Conservation (phyloP, 2,329 filamentous ascomycete species). For the Exserohilum rostratum region DNA sequence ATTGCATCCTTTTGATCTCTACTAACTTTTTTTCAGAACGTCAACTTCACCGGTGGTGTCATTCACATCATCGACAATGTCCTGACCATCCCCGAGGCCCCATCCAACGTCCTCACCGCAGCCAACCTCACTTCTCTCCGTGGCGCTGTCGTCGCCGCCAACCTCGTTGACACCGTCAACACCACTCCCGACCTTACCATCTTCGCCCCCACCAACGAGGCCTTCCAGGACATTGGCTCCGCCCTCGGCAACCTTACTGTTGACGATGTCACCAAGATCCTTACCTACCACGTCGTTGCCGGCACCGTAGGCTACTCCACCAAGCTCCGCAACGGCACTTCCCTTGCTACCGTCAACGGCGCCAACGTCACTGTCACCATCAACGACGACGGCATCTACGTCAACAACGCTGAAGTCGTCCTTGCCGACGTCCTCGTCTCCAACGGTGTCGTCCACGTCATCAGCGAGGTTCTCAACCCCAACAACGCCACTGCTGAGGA, state of each 20-base stretch:
- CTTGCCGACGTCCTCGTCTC: constrained; percentile 51
- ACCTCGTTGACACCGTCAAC: constrained; percentile 52
- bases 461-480: constrained; percentile 64
- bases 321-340: constrained; percentile 50
- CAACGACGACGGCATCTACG: constrained; percentile 45
- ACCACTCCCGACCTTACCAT: constrained; percentile 61
- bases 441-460: constrained; percentile 58
- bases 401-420: constrained; percentile 53
- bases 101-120: constrained; percentile 39
- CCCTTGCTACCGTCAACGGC: constrained; percentile 47
- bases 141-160: constrained; percentile 49
- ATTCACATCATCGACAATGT: constrained; percentile 56
- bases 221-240: constrained; percentile 64
- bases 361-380: constrained; percentile 50
- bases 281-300: constrained; percentile 69
- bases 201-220: constrained; percentile 67
- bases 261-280: constrained; percentile 58
- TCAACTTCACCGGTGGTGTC: constrained; percentile 54
- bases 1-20: neutral
- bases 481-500: constrained; percentile 54
- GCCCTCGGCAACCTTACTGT: constrained; percentile 56
- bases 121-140: constrained; percentile 50
- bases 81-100: constrained; percentile 48
- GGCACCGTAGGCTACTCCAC: constrained; percentile 62
- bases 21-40: constrained; percentile 35